Percentiles rank a stretch among this genome's conserved stretches.
Evolutionary conservation across 495 filamentous ascomycete genomes (phyloP).

Genomic region (Talaromyces liani): DNA sequence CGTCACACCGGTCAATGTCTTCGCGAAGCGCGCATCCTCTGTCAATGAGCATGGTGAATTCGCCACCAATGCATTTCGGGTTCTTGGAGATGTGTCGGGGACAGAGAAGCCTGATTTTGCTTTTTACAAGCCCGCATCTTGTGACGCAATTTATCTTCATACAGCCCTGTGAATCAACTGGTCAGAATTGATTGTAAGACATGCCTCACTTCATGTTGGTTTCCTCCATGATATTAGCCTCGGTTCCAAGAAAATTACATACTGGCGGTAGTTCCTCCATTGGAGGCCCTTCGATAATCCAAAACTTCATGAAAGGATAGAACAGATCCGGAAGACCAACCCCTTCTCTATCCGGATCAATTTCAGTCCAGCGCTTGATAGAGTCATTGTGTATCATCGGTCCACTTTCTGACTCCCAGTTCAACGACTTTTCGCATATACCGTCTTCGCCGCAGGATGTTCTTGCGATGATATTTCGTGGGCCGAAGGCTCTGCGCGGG

Average conservation of each 20-base stretch:
- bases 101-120: not conserved
- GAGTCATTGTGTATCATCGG: not conserved
- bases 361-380: not conserved
- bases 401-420: not conserved
- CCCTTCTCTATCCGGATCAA: not conserved
- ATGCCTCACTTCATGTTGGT: not conserved
- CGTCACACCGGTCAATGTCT: not conserved
- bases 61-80: not conserved
- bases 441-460: not conserved
- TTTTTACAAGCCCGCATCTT: not conserved
- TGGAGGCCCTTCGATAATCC: not conserved
- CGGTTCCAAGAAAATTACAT: not conserved
- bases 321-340: not conserved
- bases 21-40: conserved; percentile 1
- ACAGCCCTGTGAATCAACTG: not conserved
- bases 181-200: not conserved
- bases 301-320: not conserved
- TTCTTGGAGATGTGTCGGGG: not conserved
- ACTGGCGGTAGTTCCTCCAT: not conserved
- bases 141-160: conserved; percentile 1
- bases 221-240: not conserved
- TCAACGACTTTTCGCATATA: not conserved
- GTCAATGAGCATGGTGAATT: conserved; percentile 2
- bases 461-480: not conserved
- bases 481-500: not conserved